Evolutionary conservation across 352 stramenopile genomes (phyloP), one percentile per base, ranked within the genome.

Genomic region (Elongisporangium undulatum): DNA sequence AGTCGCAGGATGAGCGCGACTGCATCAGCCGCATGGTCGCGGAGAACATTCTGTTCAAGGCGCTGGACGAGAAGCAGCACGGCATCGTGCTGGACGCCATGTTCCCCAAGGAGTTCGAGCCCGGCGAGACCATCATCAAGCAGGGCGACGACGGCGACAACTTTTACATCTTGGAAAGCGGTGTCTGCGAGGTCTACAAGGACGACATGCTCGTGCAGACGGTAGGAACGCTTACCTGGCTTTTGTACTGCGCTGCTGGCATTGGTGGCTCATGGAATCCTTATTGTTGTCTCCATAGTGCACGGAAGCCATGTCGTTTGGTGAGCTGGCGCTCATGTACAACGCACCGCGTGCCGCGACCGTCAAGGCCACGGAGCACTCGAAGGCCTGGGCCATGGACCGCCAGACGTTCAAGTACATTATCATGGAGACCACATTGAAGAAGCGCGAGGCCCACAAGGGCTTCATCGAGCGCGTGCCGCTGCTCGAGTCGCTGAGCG

Each of bases 251-350:
- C n/a, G n/a, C n/a, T n/a, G n/a, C n/a, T n/a, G n/a, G n/a, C n/a
- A 45, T 21, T 53, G 2, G 55, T 45, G 26, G 23, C 59, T 21
- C 24, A 4, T 51, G 24, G 10, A 63, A 55, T 53, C 3, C 2
- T 55, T 61, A 8, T n/a, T n/a, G n/a, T n/a, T 45, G 55, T 26
- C 20, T 63, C n/a, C 49, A 16, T 34, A 92, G 69, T 89, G 97
- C 61, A 87, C 75, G n/a, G 76, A 89, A 26, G 85, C 84, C 2
- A 89, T 92, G 68, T 95, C 91, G 9, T 99, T 99, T 80, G 97
- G 97, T 34, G 97, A 99, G 64, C 73, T 99, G 26, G 96, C 96
- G 12, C 82, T 99, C 22, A 96, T 99, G 90, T 99, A 99, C 80
- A 98, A 98, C 61, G 94, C 89, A 17, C 96, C 96, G 6, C 93